Base-by-base conservation (phyloP, 768 basidiomycete species). In the Gautieria morchelliformis region DNA sequence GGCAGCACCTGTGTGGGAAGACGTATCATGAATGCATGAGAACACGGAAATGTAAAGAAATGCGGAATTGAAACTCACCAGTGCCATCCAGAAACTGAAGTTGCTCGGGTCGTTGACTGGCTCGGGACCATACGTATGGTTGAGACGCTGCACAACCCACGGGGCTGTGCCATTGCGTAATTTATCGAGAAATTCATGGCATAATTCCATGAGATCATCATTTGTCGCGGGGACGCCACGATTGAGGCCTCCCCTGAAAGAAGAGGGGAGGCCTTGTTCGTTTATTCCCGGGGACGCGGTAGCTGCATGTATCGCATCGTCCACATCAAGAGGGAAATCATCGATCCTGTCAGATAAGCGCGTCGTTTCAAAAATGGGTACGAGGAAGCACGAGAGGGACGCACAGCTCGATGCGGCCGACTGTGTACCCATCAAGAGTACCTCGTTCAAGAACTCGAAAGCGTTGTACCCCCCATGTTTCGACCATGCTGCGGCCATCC, bases 11-110 rank as follows among this genome's bases (percentile, higher is more conserved):
- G 41, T 24, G 58, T 24, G 17, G 41, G 22, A 58, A 15, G 19
- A 59, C 22, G 46, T 32, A 51, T 27, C 56, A 41, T 12, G 51
- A 41, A 48, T 9, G 10, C 9, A n/a, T 17, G 55, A 50, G 47
- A 35, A 45, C 11, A 44, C 5, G 8, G n/a, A 44, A 44, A 44
- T 19, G 5, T 2, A 52, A 39, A 44, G 33, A 17, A 45, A 8
- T 44, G 27, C 24, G 53, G n/a, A n/a, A n/a, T 0, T 7, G 19
- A 32, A n/a, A 71, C 76, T 62, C 60, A 80, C 83, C 68, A 82
- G 76, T 0, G 89, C 91, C 73, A 95, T 91, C 89, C 90, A 95
- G 69, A 88, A 96, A 35, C 83, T 82, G 68, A 95, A 93, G 22
- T 77, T 72, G 27, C 77, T 77, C 0, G 84, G 79, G 59, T 73